These are phyloP conservation scores for Rhynchospora tenuis DNA, from an alignment of 176 grass and related monocot genomes.

Conservation along the genomic window DNA sequence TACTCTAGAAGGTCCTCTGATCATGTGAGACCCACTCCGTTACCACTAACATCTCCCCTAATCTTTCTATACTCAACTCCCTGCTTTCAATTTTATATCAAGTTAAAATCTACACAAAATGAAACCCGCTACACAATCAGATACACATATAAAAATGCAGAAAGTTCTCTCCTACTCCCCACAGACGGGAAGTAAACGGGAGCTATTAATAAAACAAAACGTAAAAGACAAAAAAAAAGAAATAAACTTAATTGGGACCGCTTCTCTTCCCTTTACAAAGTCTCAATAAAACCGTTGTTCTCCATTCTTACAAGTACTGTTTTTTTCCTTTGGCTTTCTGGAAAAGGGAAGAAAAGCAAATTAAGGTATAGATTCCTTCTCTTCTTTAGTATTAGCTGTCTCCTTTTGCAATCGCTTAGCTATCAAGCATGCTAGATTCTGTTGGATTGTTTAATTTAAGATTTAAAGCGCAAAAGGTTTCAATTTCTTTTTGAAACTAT, in stretches of 20 bases:
- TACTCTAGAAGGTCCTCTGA: not conserved
- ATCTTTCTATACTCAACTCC: not conserved
- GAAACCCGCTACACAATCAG: not conserved
- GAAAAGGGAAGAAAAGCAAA: not conserved
- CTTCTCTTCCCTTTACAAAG: not conserved
- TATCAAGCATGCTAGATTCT: conserved; percentile 14
- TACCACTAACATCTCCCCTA: not conserved
- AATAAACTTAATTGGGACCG: not conserved
- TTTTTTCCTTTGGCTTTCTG: not conserved
- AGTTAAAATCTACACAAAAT: not conserved
- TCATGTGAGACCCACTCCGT: not conserved
- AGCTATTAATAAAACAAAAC: not conserved
- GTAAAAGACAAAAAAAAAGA: not conserved
- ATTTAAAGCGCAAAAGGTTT: not conserved
- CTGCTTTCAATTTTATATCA: not conserved
- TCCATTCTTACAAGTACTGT: not conserved
- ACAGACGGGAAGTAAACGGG: not conserved
- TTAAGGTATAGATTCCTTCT: not conserved
- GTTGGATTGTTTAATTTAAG: not conserved
- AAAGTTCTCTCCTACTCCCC: not conserved
- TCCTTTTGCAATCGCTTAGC: conserved; percentile 11
- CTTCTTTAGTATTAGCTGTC: not conserved
- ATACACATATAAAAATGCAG: not conserved
- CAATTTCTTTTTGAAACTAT: not conserved
- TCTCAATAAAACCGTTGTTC: not conserved